Evolutionary conservation across 345 rosid species (phyloP).

Genomic region (Euphorbia tirucalli): DNA sequence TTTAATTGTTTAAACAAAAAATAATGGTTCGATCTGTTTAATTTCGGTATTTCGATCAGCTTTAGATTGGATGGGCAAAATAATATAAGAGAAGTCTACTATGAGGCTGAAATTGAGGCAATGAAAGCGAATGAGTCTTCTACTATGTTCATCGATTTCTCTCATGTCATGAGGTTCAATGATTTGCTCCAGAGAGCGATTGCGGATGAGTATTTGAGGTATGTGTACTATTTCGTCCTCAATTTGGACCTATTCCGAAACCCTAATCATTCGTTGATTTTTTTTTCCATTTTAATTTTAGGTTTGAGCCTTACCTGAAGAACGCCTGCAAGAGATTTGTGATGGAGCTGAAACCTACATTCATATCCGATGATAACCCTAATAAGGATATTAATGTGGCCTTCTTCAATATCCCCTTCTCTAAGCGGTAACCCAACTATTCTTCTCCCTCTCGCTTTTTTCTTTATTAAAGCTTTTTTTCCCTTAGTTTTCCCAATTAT

Average conservation of each 20-base stretch:
- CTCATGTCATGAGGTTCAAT: conserved; percentile 76
- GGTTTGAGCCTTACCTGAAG: conserved; percentile 80
- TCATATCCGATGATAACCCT: conserved; percentile 70
- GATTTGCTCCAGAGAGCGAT: conserved; percentile 81
- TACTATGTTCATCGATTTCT: conserved; percentile 85
- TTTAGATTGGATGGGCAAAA: conserved; percentile 45
- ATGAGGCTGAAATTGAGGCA: conserved; percentile 69
- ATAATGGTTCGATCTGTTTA: not conserved
- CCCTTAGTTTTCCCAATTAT: not conserved
- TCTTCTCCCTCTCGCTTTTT: not conserved
- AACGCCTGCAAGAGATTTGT: conserved; percentile 91
- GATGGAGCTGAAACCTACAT: conserved; percentile 67
- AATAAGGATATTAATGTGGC: conserved; percentile 83
- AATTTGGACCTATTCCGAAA: not conserved
- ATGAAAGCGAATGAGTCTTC: conserved; percentile 68
- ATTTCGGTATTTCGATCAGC: conserved; percentile 33
- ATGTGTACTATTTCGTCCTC: not conserved
- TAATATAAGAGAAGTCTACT: conserved; percentile 48
- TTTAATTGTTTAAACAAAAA: not conserved
- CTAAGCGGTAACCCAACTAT: conserved; percentile 49
- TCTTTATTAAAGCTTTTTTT: too few species aligned
- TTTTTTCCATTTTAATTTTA: conserved; percentile 7
- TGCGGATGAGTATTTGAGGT: conserved; percentile 83
- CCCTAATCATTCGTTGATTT: not conserved
- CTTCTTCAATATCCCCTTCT: conserved; percentile 77